Percentiles rank a stretch among this genome's conserved stretches.
Evolutionary conservation across 176 grass and related monocot species (phyloP).

Genomic region (Secale cereale): DNA sequence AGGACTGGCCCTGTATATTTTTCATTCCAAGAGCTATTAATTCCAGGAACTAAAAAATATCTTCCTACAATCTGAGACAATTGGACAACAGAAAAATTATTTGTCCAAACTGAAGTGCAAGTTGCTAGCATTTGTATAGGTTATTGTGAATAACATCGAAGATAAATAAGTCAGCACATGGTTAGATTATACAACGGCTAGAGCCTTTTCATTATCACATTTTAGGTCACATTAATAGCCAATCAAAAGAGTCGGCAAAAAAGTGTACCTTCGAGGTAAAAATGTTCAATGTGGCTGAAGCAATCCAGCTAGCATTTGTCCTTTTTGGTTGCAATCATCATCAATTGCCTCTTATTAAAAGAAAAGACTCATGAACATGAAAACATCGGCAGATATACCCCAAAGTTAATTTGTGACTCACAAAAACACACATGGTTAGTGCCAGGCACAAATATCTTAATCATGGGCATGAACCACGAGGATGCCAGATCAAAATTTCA

Average conservation of each 20-base stretch:
- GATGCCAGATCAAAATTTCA: too few relatives aligned
- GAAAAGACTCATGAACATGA: neutral
- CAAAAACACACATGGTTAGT: too few relatives aligned
- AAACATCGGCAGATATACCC: neutral
- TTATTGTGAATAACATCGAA: neutral
- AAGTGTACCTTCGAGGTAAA: conserved; percentile 73
- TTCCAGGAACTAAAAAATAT: too few relatives aligned
- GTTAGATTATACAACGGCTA: neutral
- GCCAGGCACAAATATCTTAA: too few relatives aligned
- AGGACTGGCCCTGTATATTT: too few relatives aligned
- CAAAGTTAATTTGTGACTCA: neutral
- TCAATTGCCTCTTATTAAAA: conserved; percentile 63
- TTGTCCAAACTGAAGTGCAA: too few relatives aligned
- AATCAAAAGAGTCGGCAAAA: neutral
- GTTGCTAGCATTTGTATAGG: neutral
- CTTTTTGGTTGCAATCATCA: conserved; percentile 83
- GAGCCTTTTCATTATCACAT: neutral
- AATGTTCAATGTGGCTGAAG: conserved; percentile 83
- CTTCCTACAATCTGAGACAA: too few relatives aligned
- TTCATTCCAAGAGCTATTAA: too few relatives aligned
- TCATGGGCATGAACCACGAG: too few relatives aligned
- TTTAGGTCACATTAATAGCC: neutral
- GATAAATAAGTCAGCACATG: neutral
- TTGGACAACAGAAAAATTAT: too few relatives aligned
- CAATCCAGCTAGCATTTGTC: conserved; percentile 77